Evolutionary conservation across 805 yeast genomes (phyloP).

Genomic region (Candida sithepensis): DNA sequence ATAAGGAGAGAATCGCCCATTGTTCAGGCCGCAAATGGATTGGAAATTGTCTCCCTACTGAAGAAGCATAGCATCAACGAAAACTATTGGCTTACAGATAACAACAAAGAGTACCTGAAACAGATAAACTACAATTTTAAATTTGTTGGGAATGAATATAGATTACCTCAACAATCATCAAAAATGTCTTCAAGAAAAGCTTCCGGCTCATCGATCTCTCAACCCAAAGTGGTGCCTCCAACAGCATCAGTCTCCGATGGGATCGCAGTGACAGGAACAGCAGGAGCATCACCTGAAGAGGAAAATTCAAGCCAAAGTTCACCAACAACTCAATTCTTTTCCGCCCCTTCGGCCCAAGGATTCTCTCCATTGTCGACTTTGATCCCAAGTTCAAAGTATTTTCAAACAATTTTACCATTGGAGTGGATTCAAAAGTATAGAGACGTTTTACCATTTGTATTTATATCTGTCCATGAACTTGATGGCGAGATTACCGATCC

Average conservation of each 20-base stretch:
- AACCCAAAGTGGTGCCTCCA: not conserved
- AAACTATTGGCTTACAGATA: conserved; percentile 17
- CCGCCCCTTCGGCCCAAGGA: too few species aligned
- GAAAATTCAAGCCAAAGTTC: too few species aligned
- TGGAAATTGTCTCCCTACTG: conserved; percentile 30
- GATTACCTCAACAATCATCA: conserved; percentile 17
- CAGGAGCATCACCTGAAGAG: not conserved
- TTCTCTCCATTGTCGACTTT: conserved; percentile 44
- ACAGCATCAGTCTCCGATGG: too few species aligned
- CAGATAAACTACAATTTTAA: conserved; percentile 28
- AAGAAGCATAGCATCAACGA: conserved; percentile 26
- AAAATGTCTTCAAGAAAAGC: not conserved
- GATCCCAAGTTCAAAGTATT: conserved; percentile 36
- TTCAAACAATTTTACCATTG: conserved; percentile 38
- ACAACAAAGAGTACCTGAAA: conserved; percentile 12
- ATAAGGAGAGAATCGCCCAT: conserved; percentile 18
- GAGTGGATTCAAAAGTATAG: conserved; percentile 55
- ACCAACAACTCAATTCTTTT: too few species aligned
- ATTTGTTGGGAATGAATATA: conserved; percentile 26
- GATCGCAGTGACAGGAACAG: too few species aligned
- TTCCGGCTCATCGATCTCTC: not conserved
- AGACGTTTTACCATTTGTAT: conserved; percentile 43
- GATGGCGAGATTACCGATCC: conserved; percentile 27
- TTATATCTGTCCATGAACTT: conserved; percentile 42
- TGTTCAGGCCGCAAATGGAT: conserved; percentile 25